Percentiles rank a stretch among this genome's conserved stretches.
phyloP scores from a whole-genome alignment of 805 yeast genomes.

The Yarrowia sp. region DNA sequence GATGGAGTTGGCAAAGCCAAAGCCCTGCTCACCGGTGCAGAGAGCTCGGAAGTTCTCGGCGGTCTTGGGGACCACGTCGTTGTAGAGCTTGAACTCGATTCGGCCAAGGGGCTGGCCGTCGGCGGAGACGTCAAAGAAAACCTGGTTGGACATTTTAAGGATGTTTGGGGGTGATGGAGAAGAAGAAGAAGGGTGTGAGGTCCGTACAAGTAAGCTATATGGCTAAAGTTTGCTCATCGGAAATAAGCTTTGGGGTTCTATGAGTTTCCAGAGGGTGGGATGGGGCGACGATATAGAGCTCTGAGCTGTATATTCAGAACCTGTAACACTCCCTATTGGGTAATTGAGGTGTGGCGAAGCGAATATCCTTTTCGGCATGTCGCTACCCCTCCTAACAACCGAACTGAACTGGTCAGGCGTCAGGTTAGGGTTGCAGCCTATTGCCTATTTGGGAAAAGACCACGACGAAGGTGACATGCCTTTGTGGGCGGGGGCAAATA shows the following conservation, averaged over 20 bases:
- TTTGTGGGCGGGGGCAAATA: background rate
- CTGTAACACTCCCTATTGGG: background rate
- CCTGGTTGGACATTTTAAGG: slow-evolving; percentile 20
- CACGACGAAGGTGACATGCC: slow-evolving; percentile 8
- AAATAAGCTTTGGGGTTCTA: background rate
- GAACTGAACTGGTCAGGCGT: background rate
- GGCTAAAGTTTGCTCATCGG: slow-evolving; percentile 23
- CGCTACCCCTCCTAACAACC: background rate
- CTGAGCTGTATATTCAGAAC: background rate
- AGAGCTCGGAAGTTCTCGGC: slow-evolving; percentile 95
- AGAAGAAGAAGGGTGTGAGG: background rate
- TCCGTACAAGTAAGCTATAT: background rate
- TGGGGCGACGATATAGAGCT: background rate
- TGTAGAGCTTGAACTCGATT: slow-evolving; percentile 81
- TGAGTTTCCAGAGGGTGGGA: background rate
- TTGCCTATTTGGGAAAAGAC: slow-evolving; percentile 13
- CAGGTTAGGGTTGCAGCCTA: background rate
- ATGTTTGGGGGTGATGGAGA: background rate
- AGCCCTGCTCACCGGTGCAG: slow-evolving; percentile 93
- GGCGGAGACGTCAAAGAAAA: slow-evolving; percentile 25
- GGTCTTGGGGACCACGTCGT: slow-evolving; percentile 92
- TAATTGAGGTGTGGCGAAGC: background rate
- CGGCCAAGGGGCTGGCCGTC: slow-evolving; percentile 68
- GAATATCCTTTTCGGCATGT: background rate
- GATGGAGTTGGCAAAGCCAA: slow-evolving; percentile 76